Conservation (phyloP, 2,329 filamentous ascomycete species). For the Drechmeria coniospora region DNA sequence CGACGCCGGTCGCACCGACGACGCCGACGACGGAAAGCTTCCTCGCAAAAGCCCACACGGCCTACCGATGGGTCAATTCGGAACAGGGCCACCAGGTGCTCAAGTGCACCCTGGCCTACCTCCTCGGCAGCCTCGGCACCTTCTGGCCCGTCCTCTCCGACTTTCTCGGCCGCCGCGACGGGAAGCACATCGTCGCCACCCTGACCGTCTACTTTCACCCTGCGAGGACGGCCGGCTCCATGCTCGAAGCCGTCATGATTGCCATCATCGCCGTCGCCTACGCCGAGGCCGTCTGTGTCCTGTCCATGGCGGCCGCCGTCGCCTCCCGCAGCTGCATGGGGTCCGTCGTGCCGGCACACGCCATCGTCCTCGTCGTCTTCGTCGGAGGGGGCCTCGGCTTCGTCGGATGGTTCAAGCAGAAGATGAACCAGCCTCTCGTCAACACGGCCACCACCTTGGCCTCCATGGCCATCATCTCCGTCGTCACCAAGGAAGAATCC, state of each 20-base stretch:
- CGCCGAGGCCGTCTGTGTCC: slow-evolving; percentile 49
- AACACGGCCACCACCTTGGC: slow-evolving; percentile 76
- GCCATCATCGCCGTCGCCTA: slow-evolving; percentile 68
- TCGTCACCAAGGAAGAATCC: slow-evolving; percentile 81
- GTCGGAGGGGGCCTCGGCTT: slow-evolving; percentile 77
- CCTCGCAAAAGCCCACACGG: slow-evolving; percentile 19
- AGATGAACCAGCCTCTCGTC: slow-evolving; percentile 60
- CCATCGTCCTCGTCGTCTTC: slow-evolving; percentile 66
- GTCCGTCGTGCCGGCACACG: slow-evolving; percentile 57
- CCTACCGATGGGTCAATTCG: slow-evolving; percentile 49
- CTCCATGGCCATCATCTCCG: slow-evolving; percentile 76
- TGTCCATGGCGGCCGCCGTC: slow-evolving; percentile 80
- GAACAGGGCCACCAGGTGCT: slow-evolving; percentile 65
- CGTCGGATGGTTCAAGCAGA: slow-evolving; percentile 76
- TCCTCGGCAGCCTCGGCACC: slow-evolving; percentile 73
- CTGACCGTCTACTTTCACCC: slow-evolving; percentile 93
- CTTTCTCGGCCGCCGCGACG: slow-evolving; percentile 69
- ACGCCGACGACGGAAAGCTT: too few species aligned
- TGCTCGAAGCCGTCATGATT: slow-evolving; percentile 71
- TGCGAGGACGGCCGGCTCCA: slow-evolving; percentile 70
- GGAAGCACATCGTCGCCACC: slow-evolving; percentile 87
- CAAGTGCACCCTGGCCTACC: slow-evolving; percentile 83
- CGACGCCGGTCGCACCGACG: too few species aligned
- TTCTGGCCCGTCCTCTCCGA: slow-evolving; percentile 60
- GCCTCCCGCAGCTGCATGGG: slow-evolving; percentile 55